These are phyloP conservation scores for Gaultheria prostrata DNA, from an alignment of 148 eudicot genomes.

Conservation along the genomic window DNA sequence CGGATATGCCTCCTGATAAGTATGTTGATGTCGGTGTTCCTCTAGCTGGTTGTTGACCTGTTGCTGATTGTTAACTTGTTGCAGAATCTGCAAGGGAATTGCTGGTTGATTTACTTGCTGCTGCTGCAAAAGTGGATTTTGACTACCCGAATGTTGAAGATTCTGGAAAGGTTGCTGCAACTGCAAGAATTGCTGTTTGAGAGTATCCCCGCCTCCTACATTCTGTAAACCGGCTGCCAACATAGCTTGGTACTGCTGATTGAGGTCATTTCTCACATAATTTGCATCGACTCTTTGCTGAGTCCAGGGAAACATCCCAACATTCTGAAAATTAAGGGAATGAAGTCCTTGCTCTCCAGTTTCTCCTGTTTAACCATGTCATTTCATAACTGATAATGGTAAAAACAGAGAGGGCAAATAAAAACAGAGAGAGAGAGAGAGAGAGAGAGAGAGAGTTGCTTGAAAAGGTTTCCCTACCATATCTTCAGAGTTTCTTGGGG, in stretches of 20 bases:
- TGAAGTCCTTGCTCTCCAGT: slow-evolving; percentile 73
- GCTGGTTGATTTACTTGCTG: slow-evolving; percentile 53
- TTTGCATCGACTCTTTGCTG: slow-evolving; percentile 72
- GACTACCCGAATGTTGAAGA: slow-evolving; percentile 61
- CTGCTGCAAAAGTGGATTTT: slow-evolving; percentile 56
- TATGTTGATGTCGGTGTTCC: slow-evolving; percentile 47
- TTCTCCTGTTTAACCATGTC: slow-evolving; percentile 85
- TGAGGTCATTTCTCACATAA: slow-evolving; percentile 52
- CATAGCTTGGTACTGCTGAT: slow-evolving; percentile 90
- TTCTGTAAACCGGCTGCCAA: slow-evolving; percentile 69
- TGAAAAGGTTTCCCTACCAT: slow-evolving; percentile 5
- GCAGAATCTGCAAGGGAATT: slow-evolving; percentile 46
- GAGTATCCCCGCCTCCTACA: slow-evolving; percentile 53
- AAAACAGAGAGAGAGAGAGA: not conserved
- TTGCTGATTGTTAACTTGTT: slow-evolving; percentile 43
- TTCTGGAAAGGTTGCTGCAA: slow-evolving; percentile 82
- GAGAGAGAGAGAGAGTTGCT: not conserved
- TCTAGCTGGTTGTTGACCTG: slow-evolving; percentile 43
- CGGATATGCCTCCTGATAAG: slow-evolving; percentile 56
- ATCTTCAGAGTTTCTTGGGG: not conserved
- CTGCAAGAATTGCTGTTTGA: slow-evolving; percentile 72
- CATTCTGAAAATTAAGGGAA: slow-evolving; percentile 63
- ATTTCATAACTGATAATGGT: slow-evolving; percentile 64
- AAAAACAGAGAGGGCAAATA: not conserved
- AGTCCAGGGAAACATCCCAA: slow-evolving; percentile 80